Evolutionary conservation across 768 basidiomycete genomes (phyloP).

Genomic region (Favolaschia claudopus): DNA sequence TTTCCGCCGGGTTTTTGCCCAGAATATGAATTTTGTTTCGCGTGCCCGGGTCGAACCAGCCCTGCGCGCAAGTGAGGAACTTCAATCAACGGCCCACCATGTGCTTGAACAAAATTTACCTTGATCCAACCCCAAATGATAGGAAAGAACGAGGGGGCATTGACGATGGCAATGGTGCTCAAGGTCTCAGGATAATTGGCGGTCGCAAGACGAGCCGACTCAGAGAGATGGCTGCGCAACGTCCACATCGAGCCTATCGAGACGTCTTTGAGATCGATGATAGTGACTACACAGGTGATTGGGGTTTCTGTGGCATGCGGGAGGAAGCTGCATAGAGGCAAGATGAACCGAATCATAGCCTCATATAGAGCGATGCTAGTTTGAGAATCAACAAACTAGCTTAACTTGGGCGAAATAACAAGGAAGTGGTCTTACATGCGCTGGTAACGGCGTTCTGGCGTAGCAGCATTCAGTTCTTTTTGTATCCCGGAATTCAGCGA

Average conservation of each 20-base stretch:
- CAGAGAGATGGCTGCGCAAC: constrained; percentile 74
- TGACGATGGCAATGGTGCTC: constrained; percentile 71
- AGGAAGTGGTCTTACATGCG: constrained; percentile 70
- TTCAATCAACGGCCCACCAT: neutral
- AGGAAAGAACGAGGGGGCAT: constrained; percentile 84
- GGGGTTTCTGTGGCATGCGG: constrained; percentile 64
- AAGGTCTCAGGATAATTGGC: constrained; percentile 87
- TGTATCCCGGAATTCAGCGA: constrained; percentile 60
- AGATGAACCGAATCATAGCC: constrained; percentile 66
- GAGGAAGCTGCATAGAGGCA: constrained; percentile 69
- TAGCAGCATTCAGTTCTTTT: constrained; percentile 65
- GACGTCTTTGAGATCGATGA: constrained; percentile 75
- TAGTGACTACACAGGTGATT: constrained; percentile 66
- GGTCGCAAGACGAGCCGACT: constrained; percentile 76
- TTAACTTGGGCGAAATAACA: neutral
- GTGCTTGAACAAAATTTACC: constrained; percentile 47
- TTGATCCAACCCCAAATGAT: constrained; percentile 89
- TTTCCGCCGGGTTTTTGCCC: constrained; percentile 62
- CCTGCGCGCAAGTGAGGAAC: constrained; percentile 40
- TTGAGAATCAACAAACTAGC: neutral
- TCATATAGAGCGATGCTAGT: constrained; percentile 71
- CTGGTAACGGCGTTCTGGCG: constrained; percentile 64
- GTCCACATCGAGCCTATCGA: constrained; percentile 73
- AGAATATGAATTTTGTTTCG: constrained; percentile 81
- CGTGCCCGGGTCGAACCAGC: constrained; percentile 84